A percentile compares a stretch with the other conserved stretches of the same genome.
These are phyloP conservation scores for Knoxdaviesia capensis DNA, from an alignment of 2,329 filamentous ascomycete genomes.

Conservation along the genomic window DNA sequence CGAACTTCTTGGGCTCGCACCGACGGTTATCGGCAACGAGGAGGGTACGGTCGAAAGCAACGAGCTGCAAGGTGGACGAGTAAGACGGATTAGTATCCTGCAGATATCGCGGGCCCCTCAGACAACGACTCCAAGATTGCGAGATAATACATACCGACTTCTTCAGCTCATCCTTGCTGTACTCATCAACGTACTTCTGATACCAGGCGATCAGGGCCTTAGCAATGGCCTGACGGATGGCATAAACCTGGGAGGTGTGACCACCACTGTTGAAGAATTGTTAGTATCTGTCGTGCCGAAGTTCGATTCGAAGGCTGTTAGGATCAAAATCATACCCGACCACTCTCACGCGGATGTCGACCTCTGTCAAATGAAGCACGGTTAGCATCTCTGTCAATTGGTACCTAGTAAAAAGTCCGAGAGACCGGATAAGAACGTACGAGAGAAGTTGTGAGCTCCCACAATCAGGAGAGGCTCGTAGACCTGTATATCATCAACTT, in stretches of 20 bases:
- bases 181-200: constrained; percentile 99
- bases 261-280: constrained; percentile 42
- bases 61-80: constrained; percentile 47
- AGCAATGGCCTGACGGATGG: constrained; percentile 95
- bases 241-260: constrained; percentile 94
- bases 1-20: constrained; percentile 98
- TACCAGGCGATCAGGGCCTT: constrained; percentile 70
- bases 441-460: constrained; percentile 90
- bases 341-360: constrained; percentile 96
- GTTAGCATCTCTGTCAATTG: too few relatives aligned
- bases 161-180: constrained; percentile 91
- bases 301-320: too few relatives aligned
- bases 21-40: constrained; percentile 98
- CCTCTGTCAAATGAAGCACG: constrained; percentile 10
- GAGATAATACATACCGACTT: constrained; percentile 4
- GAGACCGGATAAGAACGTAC: constrained; percentile 11
- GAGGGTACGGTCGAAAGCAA: constrained; percentile 89
- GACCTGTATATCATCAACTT: constrained; percentile 31
- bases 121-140: not conserved
- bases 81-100: not conserved
- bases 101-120: not conserved
- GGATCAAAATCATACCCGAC: constrained; percentile 21
- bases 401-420: too few relatives aligned
- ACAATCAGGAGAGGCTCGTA: constrained; percentile 98
- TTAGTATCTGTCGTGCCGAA: too few relatives aligned